phyloP scores from a whole-genome alignment of 140 eudicot genomes.

The Oenanthe javanica region DNA sequence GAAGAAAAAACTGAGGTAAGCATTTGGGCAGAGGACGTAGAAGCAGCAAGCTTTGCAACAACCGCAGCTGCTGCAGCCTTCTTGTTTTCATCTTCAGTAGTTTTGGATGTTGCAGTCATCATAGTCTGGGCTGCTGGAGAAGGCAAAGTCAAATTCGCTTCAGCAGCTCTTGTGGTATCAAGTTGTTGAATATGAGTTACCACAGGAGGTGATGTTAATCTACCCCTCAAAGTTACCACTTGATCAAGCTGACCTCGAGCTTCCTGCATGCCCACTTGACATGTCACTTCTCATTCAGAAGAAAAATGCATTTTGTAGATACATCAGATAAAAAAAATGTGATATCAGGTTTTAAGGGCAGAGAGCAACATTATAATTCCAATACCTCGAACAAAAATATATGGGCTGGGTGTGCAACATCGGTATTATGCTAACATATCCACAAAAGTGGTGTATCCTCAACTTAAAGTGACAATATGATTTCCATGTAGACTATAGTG shows the following conservation, averaged over 20 bases:
- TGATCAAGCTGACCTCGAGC: conserved; percentile 12
- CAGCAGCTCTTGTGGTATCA: not conserved
- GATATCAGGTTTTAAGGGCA: not conserved
- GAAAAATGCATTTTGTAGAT: not conserved
- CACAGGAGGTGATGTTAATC: not conserved
- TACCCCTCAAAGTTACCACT: conserved; percentile 11
- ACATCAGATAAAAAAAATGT: not conserved
- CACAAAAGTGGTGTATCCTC: not conserved
- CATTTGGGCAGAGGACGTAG: conserved; percentile 89
- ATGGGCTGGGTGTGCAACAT: not conserved
- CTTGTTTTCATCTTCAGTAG: conserved; percentile 64
- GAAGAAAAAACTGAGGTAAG: conserved; percentile 81
- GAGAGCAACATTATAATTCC: not conserved
- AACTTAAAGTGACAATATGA: not conserved
- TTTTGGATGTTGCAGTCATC: conserved; percentile 15
- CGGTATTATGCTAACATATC: not conserved
- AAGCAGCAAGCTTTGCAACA: conserved; percentile 92
- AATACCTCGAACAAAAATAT: not conserved
- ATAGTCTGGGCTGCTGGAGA: conserved; percentile 3
- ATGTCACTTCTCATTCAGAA: not conserved
- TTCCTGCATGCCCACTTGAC: conserved; percentile 1
- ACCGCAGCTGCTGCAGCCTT: conserved; percentile 87
- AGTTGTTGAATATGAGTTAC: not conserved
- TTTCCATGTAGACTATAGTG: not conserved
- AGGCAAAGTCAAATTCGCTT: not conserved